These are phyloP conservation scores for Meyerozyma athensensis DNA, from an alignment of 1,139 yeast genomes.

Conservation along the genomic window DNA sequence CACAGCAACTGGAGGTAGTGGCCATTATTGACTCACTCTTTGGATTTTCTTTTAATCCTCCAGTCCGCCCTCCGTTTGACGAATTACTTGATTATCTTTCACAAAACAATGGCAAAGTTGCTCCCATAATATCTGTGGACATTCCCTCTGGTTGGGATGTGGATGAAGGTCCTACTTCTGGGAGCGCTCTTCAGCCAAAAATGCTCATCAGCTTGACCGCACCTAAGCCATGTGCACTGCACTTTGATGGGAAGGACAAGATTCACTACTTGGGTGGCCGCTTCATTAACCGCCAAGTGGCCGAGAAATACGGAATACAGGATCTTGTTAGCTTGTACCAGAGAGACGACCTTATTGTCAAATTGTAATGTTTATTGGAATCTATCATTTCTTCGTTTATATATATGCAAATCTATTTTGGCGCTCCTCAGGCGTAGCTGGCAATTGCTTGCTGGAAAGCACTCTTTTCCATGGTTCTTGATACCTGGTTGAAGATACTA, in stretches of 20 bases:
- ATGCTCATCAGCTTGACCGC: slow-evolving; percentile 83
- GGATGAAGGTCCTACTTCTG: slow-evolving; percentile 64
- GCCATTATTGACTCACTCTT: slow-evolving; percentile 76
- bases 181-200: slow-evolving; percentile 48
- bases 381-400: slow-evolving; percentile 1
- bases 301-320: slow-evolving; percentile 66
- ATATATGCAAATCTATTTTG: slow-evolving; percentile 3
- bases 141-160: slow-evolving; percentile 98
- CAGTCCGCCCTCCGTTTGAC: slow-evolving; percentile 76
- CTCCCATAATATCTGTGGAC: slow-evolving; percentile 77
- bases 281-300: slow-evolving; percentile 63
- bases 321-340: slow-evolving; percentile 29
- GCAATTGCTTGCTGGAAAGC: slow-evolving; percentile 8
- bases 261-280: slow-evolving; percentile 88
- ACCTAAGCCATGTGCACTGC: slow-evolving; percentile 79
- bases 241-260: slow-evolving; percentile 28
- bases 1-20: slow-evolving; percentile 1
- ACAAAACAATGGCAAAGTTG: slow-evolving; percentile 23
- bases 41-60: slow-evolving; percentile 92
- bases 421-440: slow-evolving; percentile 4
- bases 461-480: slow-evolving; percentile 9
- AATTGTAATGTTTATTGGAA: slow-evolving; percentile 14
- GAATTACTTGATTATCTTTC: slow-evolving; percentile 48
- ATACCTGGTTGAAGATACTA: slow-evolving; percentile 3
- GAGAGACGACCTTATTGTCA: slow-evolving; percentile 36